Evolutionary conservation across 176 grass and related monocot species (phyloP).

Genomic region (Pontederia crassipes): DNA sequence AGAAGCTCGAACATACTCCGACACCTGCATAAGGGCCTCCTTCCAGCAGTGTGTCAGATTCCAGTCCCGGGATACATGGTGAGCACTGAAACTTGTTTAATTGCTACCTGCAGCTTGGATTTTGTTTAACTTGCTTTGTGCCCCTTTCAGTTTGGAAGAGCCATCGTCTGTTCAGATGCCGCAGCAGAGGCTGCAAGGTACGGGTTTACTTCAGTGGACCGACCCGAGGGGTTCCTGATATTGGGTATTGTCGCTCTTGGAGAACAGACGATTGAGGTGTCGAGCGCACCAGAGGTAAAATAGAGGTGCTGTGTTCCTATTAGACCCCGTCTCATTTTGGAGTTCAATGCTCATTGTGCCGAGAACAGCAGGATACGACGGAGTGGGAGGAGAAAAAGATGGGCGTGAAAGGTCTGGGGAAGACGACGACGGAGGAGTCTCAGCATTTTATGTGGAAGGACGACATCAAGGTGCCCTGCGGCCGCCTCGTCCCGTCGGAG

Average conservation of each 20-base stretch:
- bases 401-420: constrained; percentile 49
- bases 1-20: constrained; percentile 70
- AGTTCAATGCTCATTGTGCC: background rate
- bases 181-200: constrained; percentile 62
- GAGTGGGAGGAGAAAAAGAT: constrained; percentile 42
- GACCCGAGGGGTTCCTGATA: constrained; percentile 58
- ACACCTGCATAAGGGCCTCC: constrained; percentile 48
- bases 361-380: constrained; percentile 23
- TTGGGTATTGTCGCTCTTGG: constrained; percentile 52
- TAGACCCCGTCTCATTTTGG: no score
- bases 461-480: constrained; percentile 65
- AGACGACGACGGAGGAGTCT: constrained; percentile 50
- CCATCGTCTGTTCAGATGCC: constrained; percentile 64
- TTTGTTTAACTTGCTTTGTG: no score
- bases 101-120: no score
- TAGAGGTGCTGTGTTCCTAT: background rate
- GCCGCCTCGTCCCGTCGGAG: constrained; percentile 49
- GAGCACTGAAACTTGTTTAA: background rate
- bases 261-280: constrained; percentile 43
- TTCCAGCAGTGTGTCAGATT: constrained; percentile 52
- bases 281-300: constrained; percentile 22
- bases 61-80: constrained; percentile 87
- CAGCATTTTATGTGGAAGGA: constrained; percentile 69
- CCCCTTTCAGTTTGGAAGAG: constrained; percentile 43
- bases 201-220: constrained; percentile 59